phyloP scores from a whole-genome alignment of 768 basidiomycete species.

The Calocera viscosa region DNA sequence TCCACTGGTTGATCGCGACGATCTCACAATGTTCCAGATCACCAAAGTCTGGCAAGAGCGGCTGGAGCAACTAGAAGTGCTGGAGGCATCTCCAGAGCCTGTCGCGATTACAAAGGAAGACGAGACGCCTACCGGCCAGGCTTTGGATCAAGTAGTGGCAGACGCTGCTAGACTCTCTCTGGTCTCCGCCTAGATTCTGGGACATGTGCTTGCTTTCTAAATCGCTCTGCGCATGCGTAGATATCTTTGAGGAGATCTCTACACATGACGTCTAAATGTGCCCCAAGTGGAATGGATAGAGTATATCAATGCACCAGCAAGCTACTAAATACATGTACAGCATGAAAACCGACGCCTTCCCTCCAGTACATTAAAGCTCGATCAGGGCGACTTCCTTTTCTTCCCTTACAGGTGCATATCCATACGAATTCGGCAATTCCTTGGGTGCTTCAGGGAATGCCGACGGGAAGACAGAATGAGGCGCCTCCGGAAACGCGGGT shows the following conservation, averaged over 20 bases:
- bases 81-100: not conserved
- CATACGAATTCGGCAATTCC: not conserved
- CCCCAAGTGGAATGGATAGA: not conserved
- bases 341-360: not conserved
- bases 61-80: not conserved
- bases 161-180: not conserved
- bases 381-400: conserved; percentile 4
- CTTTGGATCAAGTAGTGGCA: not conserved
- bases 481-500: conserved; percentile 26
- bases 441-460: not conserved
- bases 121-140: not conserved
- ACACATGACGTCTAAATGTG: too few species aligned
- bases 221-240: too few species aligned
- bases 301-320: not conserved
- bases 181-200: not conserved
- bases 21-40: not conserved
- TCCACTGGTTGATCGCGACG: not conserved
- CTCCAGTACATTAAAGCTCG: not conserved
- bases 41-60: not conserved
- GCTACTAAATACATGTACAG: not conserved
- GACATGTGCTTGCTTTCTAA: too few species aligned
- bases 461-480: conserved; percentile 14
- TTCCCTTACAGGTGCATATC: conserved; percentile 4
- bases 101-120: not conserved
- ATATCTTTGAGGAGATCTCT: too few species aligned